Percentiles rank a stretch among this genome's conserved stretches.
Conservation (phyloP, 306 rosid species). For the Fragaria ananassa region DNA sequence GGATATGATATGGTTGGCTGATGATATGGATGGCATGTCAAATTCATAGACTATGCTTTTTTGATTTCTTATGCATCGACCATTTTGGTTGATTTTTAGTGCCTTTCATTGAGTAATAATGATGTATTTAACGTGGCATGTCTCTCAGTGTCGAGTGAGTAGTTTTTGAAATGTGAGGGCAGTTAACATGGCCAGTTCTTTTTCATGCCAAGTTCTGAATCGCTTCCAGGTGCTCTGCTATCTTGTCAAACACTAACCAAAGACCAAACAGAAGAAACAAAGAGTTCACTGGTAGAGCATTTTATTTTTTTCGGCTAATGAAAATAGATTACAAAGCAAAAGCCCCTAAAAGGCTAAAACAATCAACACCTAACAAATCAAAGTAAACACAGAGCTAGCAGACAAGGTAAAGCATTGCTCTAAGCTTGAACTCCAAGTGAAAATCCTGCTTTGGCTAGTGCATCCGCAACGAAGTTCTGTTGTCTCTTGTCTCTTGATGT, state of each 20-base stretch:
- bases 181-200: neutral
- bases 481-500: too few relatives aligned
- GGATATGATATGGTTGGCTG: slow-evolving; percentile 42
- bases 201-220: neutral
- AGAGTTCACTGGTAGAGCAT: neutral
- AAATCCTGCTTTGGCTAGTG: too few relatives aligned
- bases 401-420: too few relatives aligned
- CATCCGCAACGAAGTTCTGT: too few relatives aligned
- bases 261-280: neutral
- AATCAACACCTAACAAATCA: too few relatives aligned
- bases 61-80: neutral
- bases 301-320: too few relatives aligned
- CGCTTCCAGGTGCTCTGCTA: neutral
- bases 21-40: slow-evolving; percentile 41
- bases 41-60: slow-evolving; percentile 11
- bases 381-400: too few relatives aligned
- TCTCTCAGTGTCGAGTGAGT: slow-evolving; percentile 16
- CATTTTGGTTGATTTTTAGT: slow-evolving; percentile 12
- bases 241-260: neutral
- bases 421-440: too few relatives aligned
- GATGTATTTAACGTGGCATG: slow-evolving; percentile 43
- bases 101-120: slow-evolving; percentile 21
- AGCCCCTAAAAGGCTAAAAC: too few relatives aligned
- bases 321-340: too few relatives aligned
- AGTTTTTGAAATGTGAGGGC: too few relatives aligned